Percentiles rank a stretch among this genome's conserved stretches.
Evolutionary conservation across 352 stramenopile species (phyloP).

Genomic region (Pythium dissimile): DNA sequence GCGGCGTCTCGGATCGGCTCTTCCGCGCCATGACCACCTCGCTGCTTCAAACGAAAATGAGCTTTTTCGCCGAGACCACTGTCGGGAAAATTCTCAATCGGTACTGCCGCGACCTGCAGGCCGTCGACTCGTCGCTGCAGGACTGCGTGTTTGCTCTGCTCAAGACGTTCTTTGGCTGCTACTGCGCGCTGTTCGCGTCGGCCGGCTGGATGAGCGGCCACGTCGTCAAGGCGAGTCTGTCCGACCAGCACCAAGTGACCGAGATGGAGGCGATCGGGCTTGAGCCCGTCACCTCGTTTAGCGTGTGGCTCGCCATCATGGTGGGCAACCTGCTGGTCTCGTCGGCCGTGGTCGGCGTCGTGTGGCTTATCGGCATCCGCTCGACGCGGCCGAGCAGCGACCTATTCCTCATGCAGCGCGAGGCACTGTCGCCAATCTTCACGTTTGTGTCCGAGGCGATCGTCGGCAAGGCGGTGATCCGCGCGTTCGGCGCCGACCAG

Average conservation of each 20-base stretch:
- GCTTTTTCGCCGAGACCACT: slow-evolving; percentile 24
- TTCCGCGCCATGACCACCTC: slow-evolving; percentile 22
- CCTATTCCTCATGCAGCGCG: slow-evolving; percentile 33
- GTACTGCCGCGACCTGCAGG: slow-evolving; percentile 25
- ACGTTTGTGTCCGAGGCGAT: slow-evolving; percentile 24
- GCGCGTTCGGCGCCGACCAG: slow-evolving; percentile 20
- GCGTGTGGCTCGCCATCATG: slow-evolving; percentile 28
- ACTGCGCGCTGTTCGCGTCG: slow-evolving; percentile 34
- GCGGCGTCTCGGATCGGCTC: slow-evolving; percentile 14
- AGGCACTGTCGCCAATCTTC: slow-evolving; percentile 26
- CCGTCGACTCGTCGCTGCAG: slow-evolving; percentile 30
- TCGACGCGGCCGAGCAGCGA: slow-evolving; percentile 32
- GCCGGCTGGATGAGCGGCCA: slow-evolving; percentile 37
- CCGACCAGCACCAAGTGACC: neutral
- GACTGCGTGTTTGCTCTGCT: slow-evolving; percentile 22
- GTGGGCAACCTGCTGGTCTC: slow-evolving; percentile 25
- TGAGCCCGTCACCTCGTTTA: slow-evolving; percentile 7
- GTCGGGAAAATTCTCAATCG: slow-evolving; percentile 26
- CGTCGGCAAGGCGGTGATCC: slow-evolving; percentile 18
- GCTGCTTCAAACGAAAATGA: slow-evolving; percentile 19
- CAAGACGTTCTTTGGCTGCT: slow-evolving; percentile 32
- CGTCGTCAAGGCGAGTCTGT: slow-evolving; percentile 23
- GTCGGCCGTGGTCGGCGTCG: slow-evolving; percentile 15
- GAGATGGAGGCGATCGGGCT: slow-evolving; percentile 20
- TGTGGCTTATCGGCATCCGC: slow-evolving; percentile 28